Evolutionary conservation across 2,329 filamentous ascomycete genomes (phyloP).

Genomic region (Hirsutella minnesotensis): DNA sequence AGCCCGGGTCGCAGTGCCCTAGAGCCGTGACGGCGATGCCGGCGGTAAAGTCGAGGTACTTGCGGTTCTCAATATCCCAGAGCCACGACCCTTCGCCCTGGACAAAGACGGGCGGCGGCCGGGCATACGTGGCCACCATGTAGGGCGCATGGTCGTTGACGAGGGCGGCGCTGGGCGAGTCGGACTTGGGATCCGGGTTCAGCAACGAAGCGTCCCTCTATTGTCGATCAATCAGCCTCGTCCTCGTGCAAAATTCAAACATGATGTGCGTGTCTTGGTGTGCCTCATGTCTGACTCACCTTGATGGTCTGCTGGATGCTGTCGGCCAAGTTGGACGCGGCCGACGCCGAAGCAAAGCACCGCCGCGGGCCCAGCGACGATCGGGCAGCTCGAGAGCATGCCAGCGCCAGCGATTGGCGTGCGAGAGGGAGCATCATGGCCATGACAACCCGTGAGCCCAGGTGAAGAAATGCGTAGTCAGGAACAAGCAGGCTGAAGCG

Average conservation of each 20-base stretch:
- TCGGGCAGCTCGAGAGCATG: constrained; percentile 12
- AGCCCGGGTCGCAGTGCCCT: constrained; percentile 77
- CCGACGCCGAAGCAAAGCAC: constrained; percentile 19
- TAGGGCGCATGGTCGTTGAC: constrained; percentile 67
- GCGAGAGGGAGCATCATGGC: constrained; percentile 26
- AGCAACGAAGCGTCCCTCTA: constrained; percentile 29
- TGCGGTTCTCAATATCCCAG: constrained; percentile 79
- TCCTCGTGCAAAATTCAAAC: background rate
- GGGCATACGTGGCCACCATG: constrained; percentile 93
- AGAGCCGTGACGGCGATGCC: constrained; percentile 93
- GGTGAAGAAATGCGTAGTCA: background rate
- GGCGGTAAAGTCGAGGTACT: constrained; percentile 88
- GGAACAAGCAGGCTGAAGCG: too few relatives aligned
- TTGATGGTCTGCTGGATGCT: constrained; percentile 20
- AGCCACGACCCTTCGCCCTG: constrained; percentile 78
- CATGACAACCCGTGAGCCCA: constrained; percentile 17
- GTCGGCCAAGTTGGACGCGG: constrained; percentile 17
- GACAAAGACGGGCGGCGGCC: constrained; percentile 80
- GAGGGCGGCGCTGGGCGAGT: constrained; percentile 64
- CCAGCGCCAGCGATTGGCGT: constrained; percentile 22
- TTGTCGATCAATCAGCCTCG: background rate
- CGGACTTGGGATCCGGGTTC: constrained; percentile 60
- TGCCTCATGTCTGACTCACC: constrained; percentile 14
- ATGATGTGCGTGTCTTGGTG: too few relatives aligned
- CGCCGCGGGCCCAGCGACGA: constrained; percentile 10